Base-by-base conservation (phyloP, 768 basidiomycete species). In the Boletus subcaerulescens region DNA sequence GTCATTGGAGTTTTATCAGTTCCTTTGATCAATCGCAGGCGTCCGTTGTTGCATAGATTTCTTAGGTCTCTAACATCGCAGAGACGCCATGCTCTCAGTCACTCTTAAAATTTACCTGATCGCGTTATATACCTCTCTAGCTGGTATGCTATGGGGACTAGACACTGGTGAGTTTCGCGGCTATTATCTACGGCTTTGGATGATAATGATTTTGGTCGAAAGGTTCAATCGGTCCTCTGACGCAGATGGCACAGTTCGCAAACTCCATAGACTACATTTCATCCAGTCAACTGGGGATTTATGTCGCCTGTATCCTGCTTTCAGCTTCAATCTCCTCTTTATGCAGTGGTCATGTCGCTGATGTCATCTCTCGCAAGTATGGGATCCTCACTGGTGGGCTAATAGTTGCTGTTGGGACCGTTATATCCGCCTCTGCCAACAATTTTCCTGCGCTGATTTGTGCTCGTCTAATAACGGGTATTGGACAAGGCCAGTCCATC, bases 401-500 rank as follows among this genome's bases (percentile, higher is more conserved):
- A 24, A 66, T 80, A 18, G 77, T 75, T 53, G 68, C 74, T n/a
- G 35, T 72, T 15, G 79, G 80, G 1, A 72, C 71, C 36, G 71
- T 67, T 26, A 62, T 81, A 14, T 74, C 72, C 3, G 69, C 75
- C 52, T 67, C 71, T 26, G 65, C 76, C 5, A 60, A 58, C n/a
- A 57, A 55, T 5, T 67, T 80, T 9, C 58, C 68, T 13, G 62
- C 73, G 53, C 65, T 82, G 29, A 70, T 80, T 29, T 64, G 76
- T 24, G 80, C 76, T 1, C 68, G 80, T 12, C 72, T 77, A 18
- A 63, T 81, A 44, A 74, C 78, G 2, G 80, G 80, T 0, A 56
- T 75, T 1, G 77, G 76, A n/a, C 73, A 80, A 58, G 79, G 79
- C 14, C 63, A 80, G 13, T 77, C 76, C 58, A 67, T 77, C 41